Evolutionary conservation across 2,329 filamentous ascomycete genomes (phyloP).

Genomic region (Curvularia sp.): DNA sequence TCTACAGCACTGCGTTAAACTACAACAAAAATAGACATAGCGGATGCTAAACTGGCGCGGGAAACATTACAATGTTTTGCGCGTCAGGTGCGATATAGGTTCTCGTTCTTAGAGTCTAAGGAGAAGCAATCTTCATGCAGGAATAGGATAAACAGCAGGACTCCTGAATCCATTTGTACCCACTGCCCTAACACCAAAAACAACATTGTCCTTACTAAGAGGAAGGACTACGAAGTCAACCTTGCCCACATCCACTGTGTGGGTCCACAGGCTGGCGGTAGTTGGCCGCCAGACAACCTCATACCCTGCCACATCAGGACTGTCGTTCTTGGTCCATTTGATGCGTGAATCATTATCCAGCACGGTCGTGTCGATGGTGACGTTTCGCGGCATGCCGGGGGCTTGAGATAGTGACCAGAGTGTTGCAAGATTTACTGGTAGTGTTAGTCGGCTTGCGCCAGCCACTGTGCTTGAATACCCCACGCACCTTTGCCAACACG

Average conservation of each 20-base stretch:
- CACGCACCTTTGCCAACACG: conserved; percentile 63
- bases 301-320: conserved; percentile 55
- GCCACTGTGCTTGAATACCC: conserved; percentile 3
- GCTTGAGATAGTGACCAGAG: conserved; percentile 62
- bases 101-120: too few species aligned
- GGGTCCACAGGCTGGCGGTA: conserved; percentile 59
- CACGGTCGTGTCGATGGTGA: conserved; percentile 56
- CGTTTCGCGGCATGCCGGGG: conserved; percentile 59
- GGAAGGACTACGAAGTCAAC: conserved; percentile 55
- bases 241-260: conserved; percentile 58
- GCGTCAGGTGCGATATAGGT: too few species aligned
- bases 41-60: background rate
- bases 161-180: conserved; percentile 60
- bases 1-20: too few species aligned
- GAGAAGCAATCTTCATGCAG: conserved; percentile 16
- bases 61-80: background rate
- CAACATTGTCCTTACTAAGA: conserved; percentile 64
- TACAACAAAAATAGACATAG: background rate
- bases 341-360: conserved; percentile 60
- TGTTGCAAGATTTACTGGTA: conserved; percentile 59
- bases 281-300: conserved; percentile 65
- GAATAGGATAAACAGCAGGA: conserved; percentile 56
- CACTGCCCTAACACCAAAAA: conserved; percentile 63
- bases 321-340: conserved; percentile 55
- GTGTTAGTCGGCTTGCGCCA: conserved; percentile 31